Percentiles rank a stretch among this genome's conserved stretches.
Evolutionary conservation across 2,329 filamentous ascomycete species (phyloP).

Genomic region (Sarocladiaceae sp.): DNA sequence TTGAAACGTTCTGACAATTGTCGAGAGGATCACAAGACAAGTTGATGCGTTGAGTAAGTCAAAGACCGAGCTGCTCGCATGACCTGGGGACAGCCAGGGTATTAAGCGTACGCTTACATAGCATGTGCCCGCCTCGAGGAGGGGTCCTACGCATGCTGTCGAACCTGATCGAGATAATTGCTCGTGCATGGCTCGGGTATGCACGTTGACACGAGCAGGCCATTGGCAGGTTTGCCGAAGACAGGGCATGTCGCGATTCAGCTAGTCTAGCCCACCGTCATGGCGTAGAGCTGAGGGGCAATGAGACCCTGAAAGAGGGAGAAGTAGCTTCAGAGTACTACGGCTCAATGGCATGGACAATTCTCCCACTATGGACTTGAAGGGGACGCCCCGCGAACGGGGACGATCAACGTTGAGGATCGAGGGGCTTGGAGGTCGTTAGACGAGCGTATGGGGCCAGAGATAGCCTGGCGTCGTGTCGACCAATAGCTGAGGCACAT

Average conservation of each 20-base stretch:
- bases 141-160: not conserved
- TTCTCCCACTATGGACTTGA: conserved; percentile 13
- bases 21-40: conserved; percentile 15
- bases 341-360: not conserved
- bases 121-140: conserved; percentile 4
- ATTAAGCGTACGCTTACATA: not conserved
- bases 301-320: conserved; percentile 3
- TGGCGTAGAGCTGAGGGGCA: no score
- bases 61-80: conserved; percentile 14
- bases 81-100: conserved; percentile 8
- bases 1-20: conserved; percentile 12
- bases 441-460: not conserved
- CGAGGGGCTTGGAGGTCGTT: not conserved
- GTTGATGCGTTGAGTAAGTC: conserved; percentile 3
- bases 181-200: conserved; percentile 2
- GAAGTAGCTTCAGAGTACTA: not conserved
- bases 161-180: conserved; percentile 1
- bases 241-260: not conserved
- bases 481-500: conserved; percentile 42
- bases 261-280: not conserved
- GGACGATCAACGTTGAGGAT: conserved; percentile 1
- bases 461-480: conserved; percentile 16
- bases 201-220: not conserved
- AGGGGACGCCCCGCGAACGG: not conserved
- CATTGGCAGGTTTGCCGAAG: not conserved